Evolutionary conservation across 257 asterid species (phyloP).

Genomic region (Ligustrum vulgare): DNA sequence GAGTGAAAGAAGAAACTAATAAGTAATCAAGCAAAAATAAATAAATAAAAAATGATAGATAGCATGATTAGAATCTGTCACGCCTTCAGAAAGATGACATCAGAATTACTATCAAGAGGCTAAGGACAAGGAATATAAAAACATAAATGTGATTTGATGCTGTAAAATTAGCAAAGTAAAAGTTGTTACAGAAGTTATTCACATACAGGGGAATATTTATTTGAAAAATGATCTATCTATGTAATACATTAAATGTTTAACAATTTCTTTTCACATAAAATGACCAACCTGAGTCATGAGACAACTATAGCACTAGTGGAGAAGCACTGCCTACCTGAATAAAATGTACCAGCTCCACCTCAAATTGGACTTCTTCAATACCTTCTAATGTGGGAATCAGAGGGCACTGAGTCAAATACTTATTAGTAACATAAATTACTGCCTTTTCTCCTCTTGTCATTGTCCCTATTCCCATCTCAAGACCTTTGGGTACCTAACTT

Average conservation of each 20-base stretch:
- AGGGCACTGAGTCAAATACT: conserved; percentile 57
- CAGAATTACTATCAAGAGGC: neutral
- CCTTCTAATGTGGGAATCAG: conserved; percentile 59
- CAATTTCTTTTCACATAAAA: neutral
- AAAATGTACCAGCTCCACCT: conserved; percentile 86
- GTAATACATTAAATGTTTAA: conserved; percentile 7
- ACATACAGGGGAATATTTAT: neutral
- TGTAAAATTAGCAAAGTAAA: neutral
- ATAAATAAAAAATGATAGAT: neutral
- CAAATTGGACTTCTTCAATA: conserved; percentile 76
- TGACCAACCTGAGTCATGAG: neutral
- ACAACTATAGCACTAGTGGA: conserved; percentile 10
- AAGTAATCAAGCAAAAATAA: neutral
- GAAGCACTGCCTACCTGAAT: conserved; percentile 59
- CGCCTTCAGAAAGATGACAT: neutral
- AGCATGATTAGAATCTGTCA: neutral
- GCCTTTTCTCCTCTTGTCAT: conserved; percentile 93
- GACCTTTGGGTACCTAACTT: conserved; percentile 87
- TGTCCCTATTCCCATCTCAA: conserved; percentile 91
- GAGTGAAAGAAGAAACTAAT: neutral
- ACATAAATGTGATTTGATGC: neutral
- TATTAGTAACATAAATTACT: conserved; percentile 62
- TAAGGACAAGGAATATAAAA: neutral
- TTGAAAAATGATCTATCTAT: neutral
- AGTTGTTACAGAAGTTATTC: neutral